Evolutionary conservation across 164 flowering plant genomes (phyloP).

Genomic region (Nelumbo lutea): DNA sequence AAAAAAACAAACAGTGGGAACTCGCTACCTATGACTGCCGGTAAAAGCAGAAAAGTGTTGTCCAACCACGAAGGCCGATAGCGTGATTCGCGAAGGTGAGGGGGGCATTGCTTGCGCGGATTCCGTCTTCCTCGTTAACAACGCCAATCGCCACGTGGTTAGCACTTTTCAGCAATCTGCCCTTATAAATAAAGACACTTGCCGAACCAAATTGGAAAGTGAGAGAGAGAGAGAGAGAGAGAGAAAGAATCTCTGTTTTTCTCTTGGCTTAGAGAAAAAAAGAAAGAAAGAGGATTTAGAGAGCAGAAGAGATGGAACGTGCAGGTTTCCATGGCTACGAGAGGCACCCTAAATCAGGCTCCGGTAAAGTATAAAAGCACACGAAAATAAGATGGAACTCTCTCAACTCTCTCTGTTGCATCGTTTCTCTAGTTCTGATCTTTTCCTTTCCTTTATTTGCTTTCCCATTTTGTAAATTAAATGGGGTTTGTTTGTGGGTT

Average conservation of each 20-base stretch:
- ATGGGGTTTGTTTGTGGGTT: neutral
- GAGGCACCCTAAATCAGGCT: conserved; percentile 28
- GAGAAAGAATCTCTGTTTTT: neutral
- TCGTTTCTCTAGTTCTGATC: neutral
- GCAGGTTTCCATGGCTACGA: conserved; percentile 58
- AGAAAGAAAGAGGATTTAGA: conserved; percentile 1
- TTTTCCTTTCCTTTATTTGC: neutral
- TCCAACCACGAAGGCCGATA: no score
- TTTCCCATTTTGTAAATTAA: neutral
- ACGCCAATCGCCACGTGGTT: no score
- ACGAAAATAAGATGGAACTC: neutral
- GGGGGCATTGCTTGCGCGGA: no score
- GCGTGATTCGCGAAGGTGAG: no score
- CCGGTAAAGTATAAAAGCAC: conserved; percentile 22
- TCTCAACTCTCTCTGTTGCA: neutral
- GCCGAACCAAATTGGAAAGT: neutral
- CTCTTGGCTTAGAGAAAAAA: neutral
- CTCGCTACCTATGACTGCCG: no score
- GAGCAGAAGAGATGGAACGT: conserved; percentile 28
- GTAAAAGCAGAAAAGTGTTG: no score
- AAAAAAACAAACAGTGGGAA: no score
- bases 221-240: neutral
- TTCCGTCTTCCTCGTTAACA: no score
- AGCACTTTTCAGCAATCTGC: no score
- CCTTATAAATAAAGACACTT: no score